These are phyloP conservation scores for Aurifilum marmelostoma DNA, from an alignment of 2,329 filamentous ascomycete species.

Conservation along the genomic window DNA sequence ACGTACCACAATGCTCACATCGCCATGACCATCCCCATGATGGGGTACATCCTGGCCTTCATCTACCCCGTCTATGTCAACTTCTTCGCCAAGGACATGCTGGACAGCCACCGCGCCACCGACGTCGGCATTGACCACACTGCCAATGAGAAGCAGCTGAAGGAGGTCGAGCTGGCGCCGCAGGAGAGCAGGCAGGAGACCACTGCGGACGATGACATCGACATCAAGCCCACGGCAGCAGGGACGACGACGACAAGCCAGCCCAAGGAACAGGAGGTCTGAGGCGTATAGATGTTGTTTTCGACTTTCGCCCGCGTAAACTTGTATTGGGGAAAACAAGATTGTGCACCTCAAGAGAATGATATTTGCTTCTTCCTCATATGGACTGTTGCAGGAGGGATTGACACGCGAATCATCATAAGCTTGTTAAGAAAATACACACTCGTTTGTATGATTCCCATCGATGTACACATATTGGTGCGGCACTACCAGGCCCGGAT, in stretches of 20 bases:
- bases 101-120: constrained; percentile 38
- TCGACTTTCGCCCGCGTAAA: background rate
- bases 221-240: background rate
- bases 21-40: constrained; percentile 38
- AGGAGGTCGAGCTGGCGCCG: constrained; percentile 34
- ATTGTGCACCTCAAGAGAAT: background rate
- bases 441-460: background rate
- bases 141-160: constrained; percentile 34
- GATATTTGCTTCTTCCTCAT: background rate
- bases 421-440: background rate
- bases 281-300: background rate
- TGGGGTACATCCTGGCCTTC: constrained; percentile 36
- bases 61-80: constrained; percentile 40
- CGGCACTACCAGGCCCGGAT: background rate
- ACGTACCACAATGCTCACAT: constrained; percentile 32
- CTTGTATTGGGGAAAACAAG: background rate
- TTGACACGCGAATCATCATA: background rate
- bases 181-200: constrained; percentile 30
- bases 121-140: constrained; percentile 33
- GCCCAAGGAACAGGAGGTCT: constrained; percentile 3
- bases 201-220: background rate
- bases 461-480: too few relatives aligned
- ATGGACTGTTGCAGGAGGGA: background rate
- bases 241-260: background rate
- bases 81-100: constrained; percentile 36